Conservation (phyloP, 257 asterid species). For the Nicotiana paniculata region DNA sequence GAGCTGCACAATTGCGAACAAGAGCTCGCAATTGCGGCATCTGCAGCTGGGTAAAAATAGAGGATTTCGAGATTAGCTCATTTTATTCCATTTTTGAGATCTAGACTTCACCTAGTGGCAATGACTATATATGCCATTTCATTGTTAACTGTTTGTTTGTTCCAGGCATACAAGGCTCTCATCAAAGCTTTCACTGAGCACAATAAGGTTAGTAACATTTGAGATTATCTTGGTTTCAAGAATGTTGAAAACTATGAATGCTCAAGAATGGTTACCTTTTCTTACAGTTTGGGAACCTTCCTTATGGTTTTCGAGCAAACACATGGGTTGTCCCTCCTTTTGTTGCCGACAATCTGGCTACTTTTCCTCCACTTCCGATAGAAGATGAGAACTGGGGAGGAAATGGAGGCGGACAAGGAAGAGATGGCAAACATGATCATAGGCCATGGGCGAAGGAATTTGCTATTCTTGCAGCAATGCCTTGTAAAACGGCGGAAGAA, state of each 20-base stretch:
- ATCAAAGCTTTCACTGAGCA: slow-evolving; percentile 85
- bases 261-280: neutral
- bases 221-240: slow-evolving; percentile 18
- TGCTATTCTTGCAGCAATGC: slow-evolving; percentile 67
- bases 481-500: slow-evolving; percentile 93
- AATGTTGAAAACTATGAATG: slow-evolving; percentile 19
- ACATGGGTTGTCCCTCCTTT: slow-evolving; percentile 94
- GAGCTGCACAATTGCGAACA: no score
- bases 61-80: no score
- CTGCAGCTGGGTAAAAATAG: no score
- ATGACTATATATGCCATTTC: neutral
- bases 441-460: slow-evolving; percentile 93
- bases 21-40: no score
- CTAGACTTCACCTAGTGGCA: neutral
- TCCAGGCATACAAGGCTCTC: slow-evolving; percentile 85
- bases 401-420: slow-evolving; percentile 92
- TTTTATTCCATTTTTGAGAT: no score
- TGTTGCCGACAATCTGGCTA: slow-evolving; percentile 41
- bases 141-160: neutral
- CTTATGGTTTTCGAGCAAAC: slow-evolving; percentile 95
- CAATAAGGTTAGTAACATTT: slow-evolving; percentile 64
- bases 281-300: slow-evolving; percentile 95
- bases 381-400: slow-evolving; percentile 99
- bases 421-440: slow-evolving; percentile 60
- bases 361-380: slow-evolving; percentile 56